These are phyloP conservation scores for Mycena indigotica DNA, from an alignment of 768 basidiomycete species.

Conservation along the genomic window DNA sequence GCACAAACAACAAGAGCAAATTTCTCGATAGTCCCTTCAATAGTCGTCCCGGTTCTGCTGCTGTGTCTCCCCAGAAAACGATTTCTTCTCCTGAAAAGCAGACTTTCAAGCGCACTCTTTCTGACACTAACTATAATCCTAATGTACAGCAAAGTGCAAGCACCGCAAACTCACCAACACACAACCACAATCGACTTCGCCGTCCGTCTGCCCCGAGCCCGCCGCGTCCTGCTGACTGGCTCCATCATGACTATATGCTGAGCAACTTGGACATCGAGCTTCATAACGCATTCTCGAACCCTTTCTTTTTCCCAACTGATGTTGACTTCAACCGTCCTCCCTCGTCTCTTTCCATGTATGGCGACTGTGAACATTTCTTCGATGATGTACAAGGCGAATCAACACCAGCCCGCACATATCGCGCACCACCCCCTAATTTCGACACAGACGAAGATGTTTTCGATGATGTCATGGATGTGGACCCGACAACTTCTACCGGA, in stretches of 20 bases:
- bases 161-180: conserved; percentile 19
- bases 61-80: conserved; percentile 37
- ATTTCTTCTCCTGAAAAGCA: conserved; percentile 19
- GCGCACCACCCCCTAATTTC: neutral
- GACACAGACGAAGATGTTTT: conserved; percentile 13
- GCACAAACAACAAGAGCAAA: conserved; percentile 9
- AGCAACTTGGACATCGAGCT: conserved; percentile 11
- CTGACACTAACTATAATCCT: conserved; percentile 26
- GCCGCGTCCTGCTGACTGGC: conserved; percentile 12
- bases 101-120: conserved; percentile 42
- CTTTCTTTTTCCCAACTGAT: conserved; percentile 16
- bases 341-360: conserved; percentile 26
- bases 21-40: conserved; percentile 48
- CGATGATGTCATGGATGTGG: conserved; percentile 17
- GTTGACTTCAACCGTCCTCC: conserved; percentile 28
- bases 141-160: conserved; percentile 23
- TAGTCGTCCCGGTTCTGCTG: conserved; percentile 45
- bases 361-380: conserved; percentile 21
- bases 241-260: conserved; percentile 6
- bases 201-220: conserved; percentile 26
- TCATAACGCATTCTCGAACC: conserved; percentile 13
- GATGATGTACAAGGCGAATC: conserved; percentile 18
- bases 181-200: conserved; percentile 9
- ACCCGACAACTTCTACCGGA: neutral
- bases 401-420: conserved; percentile 15